Evolutionary conservation across 148 eudicot species (phyloP), one percentile per base, ranked within the genome.

Genomic region (Fagopyrum homotropicum): DNA sequence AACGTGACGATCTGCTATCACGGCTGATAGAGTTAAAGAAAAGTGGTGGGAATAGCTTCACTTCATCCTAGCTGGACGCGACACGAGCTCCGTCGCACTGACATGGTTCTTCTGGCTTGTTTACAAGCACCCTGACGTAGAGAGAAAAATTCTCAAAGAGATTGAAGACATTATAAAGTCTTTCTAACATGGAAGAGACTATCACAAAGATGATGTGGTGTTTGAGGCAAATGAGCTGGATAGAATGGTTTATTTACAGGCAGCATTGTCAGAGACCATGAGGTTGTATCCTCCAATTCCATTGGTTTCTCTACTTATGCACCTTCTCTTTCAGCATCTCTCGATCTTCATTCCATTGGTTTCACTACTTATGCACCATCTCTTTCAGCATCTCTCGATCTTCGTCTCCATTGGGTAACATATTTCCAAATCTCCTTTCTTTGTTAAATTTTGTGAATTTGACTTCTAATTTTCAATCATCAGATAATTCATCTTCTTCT

Each of bases 61-160:
- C 6, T 85, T 87, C 52, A 85, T 87, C 49, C 63, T 87, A 75
- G 90, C 90, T 48, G 90, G 90, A 6, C 78, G 90, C 0, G 90
- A 87, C 81, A 87, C 90, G 1, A 87, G 86, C 75, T 87, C 90
- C 0, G 86, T 87, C 63, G 90, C 82, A 52, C 48, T 87, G 49
- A 82, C 81, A 0, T 87, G 90, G 90, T 87, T 87, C 73, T 87
- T 87, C 49, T 87, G 90, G 90, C 80, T 87, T 8, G 2, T 87
- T n/a, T 76, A 80, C 5, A 63, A 83, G 60, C 45, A 87, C 77
- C 88, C 90, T 0, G 11, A 75, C 0, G 86, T 87, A 0, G 90
- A 87, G 71, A 45, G 1, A 5, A 85, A 77, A 48, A 85, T 87
- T 69, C n/a, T 85, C 4, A 4, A 55, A 0, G 90, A 87, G 78